phyloP scores from a whole-genome alignment of 257 asterid species.

The Lycium barbarum region DNA sequence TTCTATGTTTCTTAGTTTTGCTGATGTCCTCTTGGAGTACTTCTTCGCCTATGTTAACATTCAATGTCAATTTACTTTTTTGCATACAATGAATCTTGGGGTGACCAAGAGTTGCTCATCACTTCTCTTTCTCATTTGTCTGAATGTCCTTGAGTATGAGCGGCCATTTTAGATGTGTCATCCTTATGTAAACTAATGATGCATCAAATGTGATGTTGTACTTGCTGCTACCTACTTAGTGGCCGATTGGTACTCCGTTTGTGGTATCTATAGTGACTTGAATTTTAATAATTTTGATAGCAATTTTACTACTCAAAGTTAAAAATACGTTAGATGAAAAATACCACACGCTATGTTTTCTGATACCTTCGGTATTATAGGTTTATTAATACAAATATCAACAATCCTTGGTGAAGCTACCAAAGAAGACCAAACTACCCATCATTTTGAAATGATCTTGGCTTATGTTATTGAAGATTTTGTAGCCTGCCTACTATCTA shows the following conservation, averaged over 20 bases:
- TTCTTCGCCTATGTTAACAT: background rate
- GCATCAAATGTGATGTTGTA: slow-evolving; percentile 14
- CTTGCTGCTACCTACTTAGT: background rate
- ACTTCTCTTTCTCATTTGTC: background rate
- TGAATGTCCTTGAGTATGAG: slow-evolving; percentile 1
- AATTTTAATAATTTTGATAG: background rate
- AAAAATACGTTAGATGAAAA: background rate
- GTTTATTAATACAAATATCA: background rate
- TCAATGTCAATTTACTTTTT: background rate
- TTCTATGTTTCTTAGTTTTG: background rate
- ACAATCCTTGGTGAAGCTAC: slow-evolving; percentile 5
- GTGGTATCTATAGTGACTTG: background rate
- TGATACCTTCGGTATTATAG: background rate
- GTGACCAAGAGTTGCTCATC: background rate
- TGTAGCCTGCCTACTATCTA: slow-evolving; percentile 5
- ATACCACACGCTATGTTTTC: background rate
- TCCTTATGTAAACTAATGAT: background rate
- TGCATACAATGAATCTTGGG: background rate
- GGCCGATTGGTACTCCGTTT: background rate
- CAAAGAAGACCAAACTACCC: background rate
- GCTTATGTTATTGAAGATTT: background rate
- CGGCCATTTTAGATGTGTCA: background rate
- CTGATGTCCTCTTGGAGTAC: background rate
- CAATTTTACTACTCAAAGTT: background rate
- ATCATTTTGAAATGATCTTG: slow-evolving; percentile 9